Base-by-base conservation (phyloP, 768 basidiomycete genomes). In the Russula earlei region DNA sequence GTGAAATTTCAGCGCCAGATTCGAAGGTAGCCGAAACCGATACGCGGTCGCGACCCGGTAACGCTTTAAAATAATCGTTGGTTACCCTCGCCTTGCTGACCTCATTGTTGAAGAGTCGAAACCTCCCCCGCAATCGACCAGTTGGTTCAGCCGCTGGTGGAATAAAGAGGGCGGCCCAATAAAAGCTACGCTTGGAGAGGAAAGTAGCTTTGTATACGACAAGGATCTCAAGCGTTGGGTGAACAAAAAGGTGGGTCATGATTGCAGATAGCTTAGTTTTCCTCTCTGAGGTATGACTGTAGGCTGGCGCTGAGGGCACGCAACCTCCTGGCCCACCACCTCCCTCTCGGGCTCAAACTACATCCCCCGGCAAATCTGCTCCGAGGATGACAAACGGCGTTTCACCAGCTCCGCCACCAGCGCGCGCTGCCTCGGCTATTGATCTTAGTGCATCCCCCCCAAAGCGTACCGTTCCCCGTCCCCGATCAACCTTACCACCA, bases 151-250 rank as follows among this genome's bases (percentile, higher is more conserved):
- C 54, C 78, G 87, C 34, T 82, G 84, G 73, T 95, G 88, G 83
- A 87, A 78, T 64, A 81, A 83, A 48, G 83, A 85, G 15, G 63
- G 82, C 9, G 90, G 77, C 9, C 93, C 95, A 2, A 72, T 95
- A 54, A 88, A 84, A 66, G 96, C 95, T 19, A 98, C 86, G 63
- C 79, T 99, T 24, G 96, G 96, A 8, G 91, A 98, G 62, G 83
- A 93, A 67, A 91, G 74, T 25, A 75, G 83, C 25, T 95, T 98
- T 73, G 87, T 91, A 65, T 99, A 89, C 67, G 96, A 99, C 67
- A 84, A 87, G 64, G 92, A 96, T n/a, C 77, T 85, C 57, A 93
- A 94, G 68, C 81, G 87, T 59, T 99, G 96, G 96, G 84, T 99
- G 25, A 93, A 96, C 68, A 94, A 87, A 71, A 92, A 87, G 74